Conservation (phyloP, 192 early-diverging fungal species). For the Coemansia sp. region DNA sequence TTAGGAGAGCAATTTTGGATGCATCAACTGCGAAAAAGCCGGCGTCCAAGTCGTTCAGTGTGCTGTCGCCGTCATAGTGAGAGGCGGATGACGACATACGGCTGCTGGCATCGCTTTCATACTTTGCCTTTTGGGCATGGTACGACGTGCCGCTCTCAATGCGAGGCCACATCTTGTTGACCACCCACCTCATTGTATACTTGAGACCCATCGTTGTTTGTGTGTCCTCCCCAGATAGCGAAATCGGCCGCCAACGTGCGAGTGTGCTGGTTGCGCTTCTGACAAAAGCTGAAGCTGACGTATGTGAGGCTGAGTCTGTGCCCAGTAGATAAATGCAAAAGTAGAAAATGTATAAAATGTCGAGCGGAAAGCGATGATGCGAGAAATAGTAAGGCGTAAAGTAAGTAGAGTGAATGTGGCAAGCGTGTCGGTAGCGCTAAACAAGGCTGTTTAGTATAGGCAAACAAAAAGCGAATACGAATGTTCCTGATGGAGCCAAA, state of each 20-base stretch:
- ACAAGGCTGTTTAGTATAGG: background rate
- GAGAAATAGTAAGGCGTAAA: background rate
- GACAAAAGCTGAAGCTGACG: background rate
- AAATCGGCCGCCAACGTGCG: background rate
- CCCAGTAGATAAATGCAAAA: background rate
- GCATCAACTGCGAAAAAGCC: conserved; percentile 48
- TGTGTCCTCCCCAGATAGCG: background rate
- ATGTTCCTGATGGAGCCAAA: conserved; percentile 5
- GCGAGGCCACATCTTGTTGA: conserved; percentile 57
- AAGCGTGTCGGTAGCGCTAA: background rate
- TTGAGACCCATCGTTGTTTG: conserved; percentile 41
- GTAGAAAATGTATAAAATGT: background rate
- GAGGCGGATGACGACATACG: conserved; percentile 42
- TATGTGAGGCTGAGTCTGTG: background rate
- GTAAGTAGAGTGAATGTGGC: background rate
- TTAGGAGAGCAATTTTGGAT: conserved; percentile 47
- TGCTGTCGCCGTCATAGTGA: conserved; percentile 38
- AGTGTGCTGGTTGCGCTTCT: background rate
- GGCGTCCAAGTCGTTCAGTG: conserved; percentile 29
- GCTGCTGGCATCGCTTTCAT: conserved; percentile 29
- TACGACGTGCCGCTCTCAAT: conserved; percentile 46
- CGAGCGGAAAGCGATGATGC: background rate
- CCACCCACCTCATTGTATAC: conserved; percentile 57
- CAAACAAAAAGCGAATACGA: background rate
- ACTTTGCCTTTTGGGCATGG: conserved; percentile 34